Percentiles rank a stretch among this genome's conserved stretches.
phyloP scores from a whole-genome alignment of 2,329 filamentous ascomycete genomes.

The Cladosporium oxysporum region DNA sequence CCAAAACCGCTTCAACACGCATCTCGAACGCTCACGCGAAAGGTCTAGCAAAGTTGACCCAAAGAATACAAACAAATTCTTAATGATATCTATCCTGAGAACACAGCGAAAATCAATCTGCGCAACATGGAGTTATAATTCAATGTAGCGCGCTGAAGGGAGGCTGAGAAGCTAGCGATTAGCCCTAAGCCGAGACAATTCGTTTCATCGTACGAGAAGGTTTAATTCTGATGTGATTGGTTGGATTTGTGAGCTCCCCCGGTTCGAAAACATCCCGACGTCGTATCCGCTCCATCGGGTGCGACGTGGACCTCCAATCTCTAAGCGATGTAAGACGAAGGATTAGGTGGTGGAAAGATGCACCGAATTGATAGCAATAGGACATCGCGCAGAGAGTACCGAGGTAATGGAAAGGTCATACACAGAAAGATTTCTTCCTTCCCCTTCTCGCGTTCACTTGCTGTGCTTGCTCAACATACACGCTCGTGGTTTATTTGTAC shows the following conservation, averaged over 20 bases:
- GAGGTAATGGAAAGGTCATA: background rate
- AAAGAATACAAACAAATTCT: too few relatives aligned
- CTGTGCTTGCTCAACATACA: background rate
- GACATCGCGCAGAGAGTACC: background rate
- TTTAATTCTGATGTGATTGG: background rate
- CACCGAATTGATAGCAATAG: background rate
- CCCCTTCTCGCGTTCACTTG: background rate
- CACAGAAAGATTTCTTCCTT: background rate
- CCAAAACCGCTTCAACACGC: constrained; percentile 7
- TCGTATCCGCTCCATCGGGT: background rate
- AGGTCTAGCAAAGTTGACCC: background rate
- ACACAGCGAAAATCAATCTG: background rate
- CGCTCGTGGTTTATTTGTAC: background rate
- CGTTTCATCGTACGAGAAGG: background rate
- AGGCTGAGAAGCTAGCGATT: constrained; percentile 1
- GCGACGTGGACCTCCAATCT: background rate
- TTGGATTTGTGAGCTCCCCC: background rate
- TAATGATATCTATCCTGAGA: background rate
- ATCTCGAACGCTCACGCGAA: background rate
- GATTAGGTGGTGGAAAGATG: background rate
- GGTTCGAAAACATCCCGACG: background rate
- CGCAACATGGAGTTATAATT: background rate
- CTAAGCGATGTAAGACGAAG: background rate
- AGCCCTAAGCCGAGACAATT: background rate
- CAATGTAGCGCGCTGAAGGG: background rate